Evolutionary conservation across 2,329 filamentous ascomycete species (phyloP), one percentile per base, ranked within the genome.

Genomic region (Ophiostoma ulmi): DNA sequence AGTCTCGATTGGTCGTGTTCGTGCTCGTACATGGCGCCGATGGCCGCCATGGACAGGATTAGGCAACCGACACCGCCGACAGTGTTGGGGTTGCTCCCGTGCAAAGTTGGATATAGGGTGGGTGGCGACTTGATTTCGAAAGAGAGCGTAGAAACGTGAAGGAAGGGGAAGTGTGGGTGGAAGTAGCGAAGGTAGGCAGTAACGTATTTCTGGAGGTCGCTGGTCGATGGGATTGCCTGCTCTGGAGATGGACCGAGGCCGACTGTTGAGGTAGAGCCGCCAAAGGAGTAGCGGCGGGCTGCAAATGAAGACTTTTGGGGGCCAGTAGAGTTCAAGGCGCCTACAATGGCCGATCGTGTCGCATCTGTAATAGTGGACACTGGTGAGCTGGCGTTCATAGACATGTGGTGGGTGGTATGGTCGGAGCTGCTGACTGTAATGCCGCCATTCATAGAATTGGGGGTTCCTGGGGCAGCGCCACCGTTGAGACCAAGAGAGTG

Each of bases 91-190:
- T 63, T 79, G 81, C 86, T 78, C 78, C 83, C 84, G 73, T 87
- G 83, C 72, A 86, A 86, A 77, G 88, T 88, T 73, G 88, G 87
- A 64, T 87, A 84, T 74, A 88, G 88, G 66, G 90, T 64, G 6
- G 20, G 38, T 22, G 31, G 65, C n/a, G 72, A 48, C 3, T 70
- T 86, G 69, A 91, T 87, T 76, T 97, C 93, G 81, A 98, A 97
- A 61, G 93, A 93, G 73, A 98, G 84, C 20, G 94, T 97, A 69
- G 94, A 90, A 75, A 97, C 88, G 80, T 98, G 94, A 73, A 97
- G 83, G 80, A 98, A 97, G n/a, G 95, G 94, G 73, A 97, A 81
- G 78, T 98, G 94, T 31, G 94, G 94, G 77, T 97, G 94, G 79
- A 97, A 97, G 79, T 92, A 97, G 74, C 89, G 89, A 76, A 98